Evolutionary conservation across 495 filamentous ascomycete genomes (phyloP).

Genomic region (Chaetomium fimeti): DNA sequence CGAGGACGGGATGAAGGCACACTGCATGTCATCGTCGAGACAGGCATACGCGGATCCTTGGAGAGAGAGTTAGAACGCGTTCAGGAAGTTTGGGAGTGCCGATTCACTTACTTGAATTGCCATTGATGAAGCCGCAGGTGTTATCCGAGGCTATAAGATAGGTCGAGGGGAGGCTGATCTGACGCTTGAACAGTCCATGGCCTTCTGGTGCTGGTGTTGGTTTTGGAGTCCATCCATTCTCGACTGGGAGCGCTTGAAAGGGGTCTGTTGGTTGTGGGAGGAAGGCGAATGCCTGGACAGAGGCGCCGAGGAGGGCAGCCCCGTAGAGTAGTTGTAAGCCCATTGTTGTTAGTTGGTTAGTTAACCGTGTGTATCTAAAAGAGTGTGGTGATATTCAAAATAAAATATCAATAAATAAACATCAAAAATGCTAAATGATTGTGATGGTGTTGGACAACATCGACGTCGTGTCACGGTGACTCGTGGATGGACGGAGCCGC

Average conservation of each 20-base stretch:
- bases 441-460: constrained; percentile 11
- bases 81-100: background rate
- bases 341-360: constrained; percentile 10
- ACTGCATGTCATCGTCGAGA: constrained; percentile 22
- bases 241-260: constrained; percentile 23
- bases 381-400: background rate
- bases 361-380: too few species aligned
- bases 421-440: background rate
- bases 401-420: background rate
- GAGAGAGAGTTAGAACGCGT: background rate
- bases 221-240: constrained; percentile 25
- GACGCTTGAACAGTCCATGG: constrained; percentile 34
- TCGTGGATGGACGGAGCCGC: constrained; percentile 7
- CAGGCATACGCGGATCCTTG: constrained; percentile 43
- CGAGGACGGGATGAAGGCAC: constrained; percentile 37
- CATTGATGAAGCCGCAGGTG: constrained; percentile 49
- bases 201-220: constrained; percentile 40
- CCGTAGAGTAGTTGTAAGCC: constrained; percentile 14
- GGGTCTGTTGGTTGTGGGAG: constrained; percentile 36
- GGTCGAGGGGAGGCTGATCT: constrained; percentile 28
- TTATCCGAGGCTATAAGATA: constrained; percentile 49
- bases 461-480: constrained; percentile 12
- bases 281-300: constrained; percentile 38
- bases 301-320: constrained; percentile 36
- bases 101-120: constrained; percentile 28